Evolutionary conservation across 805 yeast species (phyloP), one percentile per base, ranked within the genome.

Genomic region (Yueomyces sinensis): DNA sequence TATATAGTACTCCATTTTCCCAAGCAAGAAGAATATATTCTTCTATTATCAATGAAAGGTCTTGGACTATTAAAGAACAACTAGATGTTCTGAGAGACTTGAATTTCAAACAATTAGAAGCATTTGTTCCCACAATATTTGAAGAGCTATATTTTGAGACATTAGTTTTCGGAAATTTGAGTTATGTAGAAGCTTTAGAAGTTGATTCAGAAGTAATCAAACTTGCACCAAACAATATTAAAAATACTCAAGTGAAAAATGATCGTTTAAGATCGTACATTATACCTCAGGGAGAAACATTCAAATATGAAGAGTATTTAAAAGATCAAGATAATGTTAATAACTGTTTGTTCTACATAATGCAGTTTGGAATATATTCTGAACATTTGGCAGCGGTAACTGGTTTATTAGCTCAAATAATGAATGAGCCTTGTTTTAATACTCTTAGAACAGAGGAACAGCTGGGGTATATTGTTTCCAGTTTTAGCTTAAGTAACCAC

Each of bases 361-460:
- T 77, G 31, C 94, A 84, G 55, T 55, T 83, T 27, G 84, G 81
- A 11, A 45, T 63, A 40, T 63, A 80, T 57, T 36, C 48, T 14
- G 58, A 54, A 31, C 45, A 56, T 5, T 45, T 52, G 22, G 59
- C 74, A 30, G 69, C 76, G 1, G 49, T 70, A 36, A 66, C 80
- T 13, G 83, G 78, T 33, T 58, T 89, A 34, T 56, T 83, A 31
- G 71, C 80, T 0, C 89, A 82, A 41, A 68, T 86, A 41, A 62
- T 80, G 33, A 74, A 71, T 44, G 96, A 89, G 53, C 96, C 95
- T 4, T 81, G 89, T 38, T 91, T 89, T 58, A 78, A 83, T 50
- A 81, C 81, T 41, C 66, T 89, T 37, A 72, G 98, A 57, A 89
- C 98, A 5, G 79, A 83, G 47, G 97, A 89, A 59, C 97, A 91